Evolutionary conservation across 805 yeast genomes (phyloP).

Genomic region (Wickerhamiella hasegawae): DNA sequence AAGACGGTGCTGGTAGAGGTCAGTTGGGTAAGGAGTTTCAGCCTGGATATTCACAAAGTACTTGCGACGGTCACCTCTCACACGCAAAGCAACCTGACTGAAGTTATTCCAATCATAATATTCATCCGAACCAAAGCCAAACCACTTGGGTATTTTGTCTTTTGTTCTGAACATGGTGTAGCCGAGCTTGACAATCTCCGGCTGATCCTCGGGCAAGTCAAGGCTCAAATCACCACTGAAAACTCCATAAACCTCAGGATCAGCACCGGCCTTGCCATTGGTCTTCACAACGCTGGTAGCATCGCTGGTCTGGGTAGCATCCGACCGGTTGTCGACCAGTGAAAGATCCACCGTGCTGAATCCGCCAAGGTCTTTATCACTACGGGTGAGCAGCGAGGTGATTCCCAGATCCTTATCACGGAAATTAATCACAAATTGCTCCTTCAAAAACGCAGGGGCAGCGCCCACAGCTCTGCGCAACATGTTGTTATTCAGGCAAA

Average conservation of each 20-base stretch:
- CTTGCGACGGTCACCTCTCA: constrained; percentile 57
- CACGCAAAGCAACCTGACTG: constrained; percentile 48
- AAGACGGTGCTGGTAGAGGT: constrained; percentile 67
- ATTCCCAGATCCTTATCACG: constrained; percentile 30
- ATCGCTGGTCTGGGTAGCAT: neutral
- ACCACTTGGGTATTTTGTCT: constrained; percentile 35
- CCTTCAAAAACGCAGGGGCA: constrained; percentile 8
- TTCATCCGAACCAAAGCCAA: constrained; percentile 24
- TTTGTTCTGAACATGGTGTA: constrained; percentile 74
- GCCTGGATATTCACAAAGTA: constrained; percentile 72
- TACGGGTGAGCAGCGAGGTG: constrained; percentile 37
- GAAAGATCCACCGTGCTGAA: constrained; percentile 47
- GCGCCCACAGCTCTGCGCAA: neutral
- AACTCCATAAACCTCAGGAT: constrained; percentile 28
- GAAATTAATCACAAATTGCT: constrained; percentile 41
- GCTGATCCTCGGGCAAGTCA: constrained; percentile 49
- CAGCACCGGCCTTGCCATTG: neutral
- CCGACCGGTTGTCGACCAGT: constrained; percentile 22
- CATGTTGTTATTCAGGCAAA: no score
- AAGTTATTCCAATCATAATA: constrained; percentile 60
- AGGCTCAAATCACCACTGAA: constrained; percentile 57
- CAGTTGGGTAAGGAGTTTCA: constrained; percentile 61
- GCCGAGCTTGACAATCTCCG: constrained; percentile 48
- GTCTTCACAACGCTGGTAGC: neutral
- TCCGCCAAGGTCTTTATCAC: constrained; percentile 69